These are phyloP conservation scores for Lentinula novae-zelandiae DNA, from an alignment of 1,284 basidiomycete species.

Conservation along the genomic window DNA sequence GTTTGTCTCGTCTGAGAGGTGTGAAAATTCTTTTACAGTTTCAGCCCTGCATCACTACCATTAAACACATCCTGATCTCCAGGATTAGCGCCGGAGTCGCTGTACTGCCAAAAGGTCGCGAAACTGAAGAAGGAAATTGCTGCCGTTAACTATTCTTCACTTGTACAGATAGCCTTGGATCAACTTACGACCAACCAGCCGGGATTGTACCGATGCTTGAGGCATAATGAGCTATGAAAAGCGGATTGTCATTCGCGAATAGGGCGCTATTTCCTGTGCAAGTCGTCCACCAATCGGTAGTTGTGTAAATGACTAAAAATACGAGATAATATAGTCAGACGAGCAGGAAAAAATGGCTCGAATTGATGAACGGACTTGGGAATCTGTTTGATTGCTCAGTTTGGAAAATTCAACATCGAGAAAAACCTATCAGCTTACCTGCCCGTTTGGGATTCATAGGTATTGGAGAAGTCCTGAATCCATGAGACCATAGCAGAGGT, in stretches of 20 bases:
- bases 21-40: constrained; percentile 8
- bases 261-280: constrained; percentile 57
- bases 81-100: constrained; percentile 46
- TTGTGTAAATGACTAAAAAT: constrained; percentile 54
- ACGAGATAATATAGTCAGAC: too few relatives aligned
- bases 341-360: too few relatives aligned
- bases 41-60: constrained; percentile 31
- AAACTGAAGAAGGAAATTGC: constrained; percentile 26
- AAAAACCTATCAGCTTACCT: constrained; percentile 29
- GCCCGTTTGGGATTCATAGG: constrained; percentile 50
- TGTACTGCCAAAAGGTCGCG: constrained; percentile 64
- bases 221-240: constrained; percentile 58
- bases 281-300: constrained; percentile 63
- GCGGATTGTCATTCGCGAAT: constrained; percentile 47
- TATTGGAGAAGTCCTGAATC: constrained; percentile 59
- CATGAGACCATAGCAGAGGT: constrained; percentile 55
- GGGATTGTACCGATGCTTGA: constrained; percentile 48
- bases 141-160: not conserved
- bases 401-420: constrained; percentile 6
- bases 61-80: constrained; percentile 58
- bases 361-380: constrained; percentile 24
- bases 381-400: constrained; percentile 25
- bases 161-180: not conserved
- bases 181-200: constrained; percentile 45
- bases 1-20: not conserved